Conservation (phyloP, 106 monocot species). For the Cymbidium sinense region DNA sequence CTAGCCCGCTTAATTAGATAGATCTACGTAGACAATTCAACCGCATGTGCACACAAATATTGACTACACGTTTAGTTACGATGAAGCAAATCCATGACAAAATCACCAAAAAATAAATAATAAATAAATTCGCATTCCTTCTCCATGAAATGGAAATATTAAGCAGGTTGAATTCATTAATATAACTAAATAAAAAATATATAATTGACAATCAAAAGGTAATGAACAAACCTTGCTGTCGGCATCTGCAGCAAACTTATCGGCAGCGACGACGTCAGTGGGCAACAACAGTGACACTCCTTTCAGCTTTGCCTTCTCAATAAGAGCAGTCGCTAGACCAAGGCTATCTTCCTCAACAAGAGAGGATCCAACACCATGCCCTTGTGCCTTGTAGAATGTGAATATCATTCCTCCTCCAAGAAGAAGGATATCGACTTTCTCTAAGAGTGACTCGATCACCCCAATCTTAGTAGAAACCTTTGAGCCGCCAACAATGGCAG, state of each 20-base stretch:
- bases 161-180: background rate
- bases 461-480: slow-evolving; percentile 73
- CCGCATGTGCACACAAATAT: too few relatives aligned
- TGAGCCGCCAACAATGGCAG: slow-evolving; percentile 74
- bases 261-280: slow-evolving; percentile 51
- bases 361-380: slow-evolving; percentile 52
- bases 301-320: slow-evolving; percentile 67
- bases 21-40: too few relatives aligned
- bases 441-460: slow-evolving; percentile 63
- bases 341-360: slow-evolving; percentile 72
- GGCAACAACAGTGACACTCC: slow-evolving; percentile 53
- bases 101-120: background rate
- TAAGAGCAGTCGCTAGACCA: slow-evolving; percentile 54
- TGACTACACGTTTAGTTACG: too few relatives aligned
- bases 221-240: slow-evolving; percentile 50
- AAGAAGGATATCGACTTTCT: slow-evolving; percentile 61
- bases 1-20: too few relatives aligned
- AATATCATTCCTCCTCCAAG: slow-evolving; percentile 76
- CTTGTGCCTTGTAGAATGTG: slow-evolving; percentile 75
- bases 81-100: background rate
- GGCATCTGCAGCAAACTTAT: slow-evolving; percentile 78
- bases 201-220: background rate
- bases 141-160: background rate
- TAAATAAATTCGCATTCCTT: background rate
- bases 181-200: background rate